Evolutionary conservation across 306 rosid species (phyloP), one percentile per base, ranked within the genome.

Genomic region (Datisca glomerata): DNA sequence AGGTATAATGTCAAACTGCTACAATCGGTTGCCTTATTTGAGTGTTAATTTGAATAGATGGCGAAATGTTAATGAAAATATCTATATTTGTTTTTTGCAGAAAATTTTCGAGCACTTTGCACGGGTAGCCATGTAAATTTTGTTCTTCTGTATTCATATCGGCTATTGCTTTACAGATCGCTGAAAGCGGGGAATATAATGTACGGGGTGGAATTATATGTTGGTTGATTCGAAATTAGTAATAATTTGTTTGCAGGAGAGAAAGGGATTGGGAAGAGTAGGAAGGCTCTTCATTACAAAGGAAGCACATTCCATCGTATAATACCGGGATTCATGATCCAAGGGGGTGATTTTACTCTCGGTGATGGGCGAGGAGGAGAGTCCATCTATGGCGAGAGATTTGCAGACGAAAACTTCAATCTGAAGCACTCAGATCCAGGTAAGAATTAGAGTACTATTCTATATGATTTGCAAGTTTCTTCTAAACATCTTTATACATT

Each of bases 301-400:
- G 75, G 93, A 21, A 85, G 93, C 58, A 23, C 61, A 56, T 85
- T 85, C 72, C 96, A 85, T 43, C 69, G 93, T 56, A 78, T 80
- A 40, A 85, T 77, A 57, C 89, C 82, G 22, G 69, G 76, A 63
- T 80, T 85, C 54, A 80, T 80, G 93, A 81, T 77, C 48, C 96
- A 85, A 32, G 96, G 96, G 2, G 96, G 89, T 41, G 96, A 80
- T 70, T 85, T 85, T 55, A 80, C 93, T 27, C 68, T 4, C 25
- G 89, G 93, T 11, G 82, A 80, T 67, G 96, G 96, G 39, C 66
- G 80, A 41, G 96, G 96, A 31, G 89, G 96, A 41, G 93, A 85
- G 56, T 80, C 93, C 12, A 78, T 80, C 37, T 85, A 80, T 20
- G 96, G 89, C 13, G 80, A 24, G 38, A 64, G 49, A 44, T 80